These are phyloP conservation scores for Kuraishia ogatae DNA, from an alignment of 805 yeast genomes.

Conservation along the genomic window DNA sequence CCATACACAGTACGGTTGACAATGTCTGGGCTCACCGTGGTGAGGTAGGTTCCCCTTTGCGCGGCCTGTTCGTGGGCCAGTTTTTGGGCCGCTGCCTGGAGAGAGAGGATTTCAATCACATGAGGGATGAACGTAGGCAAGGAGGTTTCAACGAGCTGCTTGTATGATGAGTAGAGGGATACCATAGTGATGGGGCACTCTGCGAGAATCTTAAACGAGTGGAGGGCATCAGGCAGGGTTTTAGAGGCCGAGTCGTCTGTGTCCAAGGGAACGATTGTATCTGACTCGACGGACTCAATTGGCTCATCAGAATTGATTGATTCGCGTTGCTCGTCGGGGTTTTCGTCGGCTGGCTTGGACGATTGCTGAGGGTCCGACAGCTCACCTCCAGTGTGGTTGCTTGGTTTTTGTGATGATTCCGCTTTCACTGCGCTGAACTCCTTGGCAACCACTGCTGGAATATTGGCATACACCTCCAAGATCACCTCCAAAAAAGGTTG, in stretches of 20 bases:
- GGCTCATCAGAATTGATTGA: neutral
- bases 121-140: constrained; percentile 75
- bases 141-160: constrained; percentile 60
- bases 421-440: constrained; percentile 44
- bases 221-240: constrained; percentile 56
- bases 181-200: constrained; percentile 98
- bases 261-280: constrained; percentile 29
- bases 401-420: too few species aligned
- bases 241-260: constrained; percentile 34
- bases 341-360: too few species aligned
- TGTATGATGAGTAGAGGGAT: constrained; percentile 80
- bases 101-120: constrained; percentile 60
- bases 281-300: constrained; percentile 19
- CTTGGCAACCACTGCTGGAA: constrained; percentile 65
- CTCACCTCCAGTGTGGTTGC: too few species aligned
- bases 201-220: constrained; percentile 82
- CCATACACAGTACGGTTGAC: constrained; percentile 72
- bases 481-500: constrained; percentile 73
- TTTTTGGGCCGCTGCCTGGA: constrained; percentile 79
- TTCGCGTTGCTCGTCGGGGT: constrained; percentile 1
- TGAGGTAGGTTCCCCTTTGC: constrained; percentile 46
- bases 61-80: constrained; percentile 52
- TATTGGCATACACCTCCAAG: constrained; percentile 66
- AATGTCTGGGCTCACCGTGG: constrained; percentile 68
- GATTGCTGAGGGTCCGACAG: too few species aligned